A percentile compares a stretch with the other conserved stretches of the same genome.
phyloP scores from a whole-genome alignment of 331 rosid genomes.

The Quercus tomentella region DNA sequence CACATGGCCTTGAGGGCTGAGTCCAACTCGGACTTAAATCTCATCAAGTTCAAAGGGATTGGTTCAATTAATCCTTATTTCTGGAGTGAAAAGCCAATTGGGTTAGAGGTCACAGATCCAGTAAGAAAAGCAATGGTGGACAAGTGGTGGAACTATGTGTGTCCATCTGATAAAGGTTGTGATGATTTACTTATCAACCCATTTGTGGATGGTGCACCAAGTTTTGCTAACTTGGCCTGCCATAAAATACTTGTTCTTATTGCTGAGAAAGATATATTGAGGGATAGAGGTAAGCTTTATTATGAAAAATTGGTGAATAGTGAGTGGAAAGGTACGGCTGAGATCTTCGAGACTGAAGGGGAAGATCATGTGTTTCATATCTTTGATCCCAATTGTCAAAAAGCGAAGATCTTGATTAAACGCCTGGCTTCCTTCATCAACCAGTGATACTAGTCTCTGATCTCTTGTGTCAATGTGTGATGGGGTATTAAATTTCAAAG shows the following conservation, averaged over 20 bases:
- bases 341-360: slow-evolving; percentile 47
- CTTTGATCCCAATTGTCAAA: slow-evolving; percentile 47
- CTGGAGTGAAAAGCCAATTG: slow-evolving; percentile 72
- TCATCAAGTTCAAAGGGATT: slow-evolving; percentile 45
- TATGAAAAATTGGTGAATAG: slow-evolving; percentile 45
- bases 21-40: background rate
- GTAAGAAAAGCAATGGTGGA: slow-evolving; percentile 58
- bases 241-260: slow-evolving; percentile 43
- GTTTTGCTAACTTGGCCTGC: slow-evolving; percentile 42
- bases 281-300: slow-evolving; percentile 76
- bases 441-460: background rate
- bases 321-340: slow-evolving; percentile 58
- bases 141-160: slow-evolving; percentile 75
- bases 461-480: too few relatives aligned
- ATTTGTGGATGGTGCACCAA: slow-evolving; percentile 58
- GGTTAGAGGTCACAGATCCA: slow-evolving; percentile 39
- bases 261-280: slow-evolving; percentile 66
- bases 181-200: slow-evolving; percentile 80
- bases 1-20: slow-evolving; percentile 37
- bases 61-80: slow-evolving; percentile 70
- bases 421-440: slow-evolving; percentile 53
- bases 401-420: slow-evolving; percentile 51
- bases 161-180: slow-evolving; percentile 63
- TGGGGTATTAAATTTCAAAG: too few relatives aligned
- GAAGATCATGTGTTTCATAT: slow-evolving; percentile 80